A percentile compares a stretch with the other conserved stretches of the same genome.
Evolutionary conservation across 331 rosid species (phyloP).

Genomic region (Prunus yedoensis): DNA sequence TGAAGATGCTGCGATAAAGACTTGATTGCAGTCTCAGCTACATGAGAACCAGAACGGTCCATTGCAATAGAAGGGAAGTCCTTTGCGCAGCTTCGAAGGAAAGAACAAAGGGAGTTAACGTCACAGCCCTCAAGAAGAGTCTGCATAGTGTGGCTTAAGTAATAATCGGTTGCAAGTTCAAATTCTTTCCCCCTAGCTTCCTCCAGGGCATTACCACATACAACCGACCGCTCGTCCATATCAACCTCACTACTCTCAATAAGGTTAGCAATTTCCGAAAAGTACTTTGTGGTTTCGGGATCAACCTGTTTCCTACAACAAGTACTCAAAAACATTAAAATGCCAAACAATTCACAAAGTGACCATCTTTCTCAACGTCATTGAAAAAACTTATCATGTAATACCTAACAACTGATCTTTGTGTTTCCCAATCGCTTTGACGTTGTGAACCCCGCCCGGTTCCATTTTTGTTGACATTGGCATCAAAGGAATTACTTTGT

Average conservation of each 20-base stretch:
- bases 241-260: constrained; percentile 60
- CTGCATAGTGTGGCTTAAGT: constrained; percentile 81
- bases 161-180: constrained; percentile 86
- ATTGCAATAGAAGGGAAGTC: constrained; percentile 70
- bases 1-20: constrained; percentile 66
- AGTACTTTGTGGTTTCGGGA: constrained; percentile 68
- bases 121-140: constrained; percentile 70
- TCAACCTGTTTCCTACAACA: constrained; percentile 76
- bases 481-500: constrained; percentile 31
- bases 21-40: constrained; percentile 72
- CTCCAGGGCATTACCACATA: constrained; percentile 79
- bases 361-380: not conserved
- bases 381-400: not conserved
- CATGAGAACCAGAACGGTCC: constrained; percentile 94
- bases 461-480: constrained; percentile 24
- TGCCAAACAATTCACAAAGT: not conserved
- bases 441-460: constrained; percentile 25
- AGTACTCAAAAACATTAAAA: constrained; percentile 16
- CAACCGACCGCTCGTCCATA: constrained; percentile 62
- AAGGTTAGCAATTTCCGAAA: constrained; percentile 71
- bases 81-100: constrained; percentile 52
- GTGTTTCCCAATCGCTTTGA: constrained; percentile 20
- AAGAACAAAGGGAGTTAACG: constrained; percentile 54
- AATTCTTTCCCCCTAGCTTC: constrained; percentile 82
- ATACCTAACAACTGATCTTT: constrained; percentile 52